These are phyloP conservation scores for Samsoniella hepiali DNA, from an alignment of 2,329 filamentous ascomycete species.

Conservation along the genomic window DNA sequence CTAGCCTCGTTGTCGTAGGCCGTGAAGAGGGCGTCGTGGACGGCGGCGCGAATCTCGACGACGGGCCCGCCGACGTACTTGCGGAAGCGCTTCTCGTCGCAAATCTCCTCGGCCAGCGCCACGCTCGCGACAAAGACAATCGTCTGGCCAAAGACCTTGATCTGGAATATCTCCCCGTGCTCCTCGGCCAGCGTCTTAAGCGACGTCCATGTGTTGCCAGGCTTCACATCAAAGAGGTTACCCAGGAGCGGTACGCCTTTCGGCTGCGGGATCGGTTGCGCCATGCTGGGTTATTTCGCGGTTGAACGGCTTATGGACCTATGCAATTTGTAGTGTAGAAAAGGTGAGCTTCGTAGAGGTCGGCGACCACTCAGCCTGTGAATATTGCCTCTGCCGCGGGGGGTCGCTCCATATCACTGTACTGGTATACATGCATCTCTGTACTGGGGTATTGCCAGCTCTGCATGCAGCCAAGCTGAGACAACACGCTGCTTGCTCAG, in stretches of 20 bases:
- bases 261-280: conserved; percentile 35
- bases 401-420: background rate
- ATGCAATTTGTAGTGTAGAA: background rate
- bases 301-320: background rate
- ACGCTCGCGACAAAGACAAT: conserved; percentile 46
- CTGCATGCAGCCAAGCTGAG: conserved; percentile 1
- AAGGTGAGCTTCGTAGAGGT: background rate
- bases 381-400: background rate
- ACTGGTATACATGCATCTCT: background rate
- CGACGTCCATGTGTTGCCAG: conserved; percentile 36
- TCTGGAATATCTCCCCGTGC: conserved; percentile 39
- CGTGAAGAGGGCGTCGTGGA: conserved; percentile 52
- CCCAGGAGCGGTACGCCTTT: conserved; percentile 35
- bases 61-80: conserved; percentile 53
- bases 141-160: conserved; percentile 34
- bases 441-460: conserved; percentile 1
- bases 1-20: conserved; percentile 46
- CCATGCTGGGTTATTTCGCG: conserved; percentile 25
- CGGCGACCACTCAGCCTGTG: background rate
- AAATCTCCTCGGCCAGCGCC: conserved; percentile 48
- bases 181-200: conserved; percentile 35
- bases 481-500: background rate
- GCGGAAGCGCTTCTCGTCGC: conserved; percentile 51
- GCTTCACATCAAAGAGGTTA: conserved; percentile 35
- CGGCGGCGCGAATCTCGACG: conserved; percentile 48